phyloP scores from a whole-genome alignment of 1,284 basidiomycete genomes.

The Xerocomus nothofagi region DNA sequence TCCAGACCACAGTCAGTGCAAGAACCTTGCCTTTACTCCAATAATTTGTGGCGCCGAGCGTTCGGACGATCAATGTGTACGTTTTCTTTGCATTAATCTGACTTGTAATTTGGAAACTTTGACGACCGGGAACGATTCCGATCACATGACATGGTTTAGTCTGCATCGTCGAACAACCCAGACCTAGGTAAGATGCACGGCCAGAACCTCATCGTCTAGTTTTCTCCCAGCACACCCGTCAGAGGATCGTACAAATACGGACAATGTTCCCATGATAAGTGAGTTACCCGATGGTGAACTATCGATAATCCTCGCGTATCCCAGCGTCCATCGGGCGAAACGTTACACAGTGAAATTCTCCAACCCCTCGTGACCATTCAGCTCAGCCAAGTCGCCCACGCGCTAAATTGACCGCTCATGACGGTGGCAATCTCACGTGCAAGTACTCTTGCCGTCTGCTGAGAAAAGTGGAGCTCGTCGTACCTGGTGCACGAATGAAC shows the following conservation, averaged over 20 bases:
- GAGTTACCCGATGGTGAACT: neutral
- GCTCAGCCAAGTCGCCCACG: slow-evolving; percentile 34
- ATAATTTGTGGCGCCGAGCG: neutral
- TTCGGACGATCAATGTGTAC: slow-evolving; percentile 5
- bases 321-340: neutral
- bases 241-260: neutral
- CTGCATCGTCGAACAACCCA: neutral
- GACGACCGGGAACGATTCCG: neutral
- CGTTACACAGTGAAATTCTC: neutral
- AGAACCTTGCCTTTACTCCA: neutral
- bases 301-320: neutral
- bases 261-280: neutral
- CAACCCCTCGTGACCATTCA: slow-evolving; percentile 7
- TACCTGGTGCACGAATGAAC: slow-evolving; percentile 22
- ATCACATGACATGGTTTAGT: no score
- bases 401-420: slow-evolving; percentile 25
- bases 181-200: neutral
- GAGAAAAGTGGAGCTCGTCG: slow-evolving; percentile 33
- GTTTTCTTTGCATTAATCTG: slow-evolving; percentile 12
- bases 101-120: slow-evolving; percentile 1
- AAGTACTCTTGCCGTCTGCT: slow-evolving; percentile 36
- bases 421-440: slow-evolving; percentile 32
- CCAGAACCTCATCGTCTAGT: neutral
- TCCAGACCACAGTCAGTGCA: neutral
- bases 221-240: neutral